phyloP scores from a whole-genome alignment of 305 asterid genomes.

The Andrographis paniculata region DNA sequence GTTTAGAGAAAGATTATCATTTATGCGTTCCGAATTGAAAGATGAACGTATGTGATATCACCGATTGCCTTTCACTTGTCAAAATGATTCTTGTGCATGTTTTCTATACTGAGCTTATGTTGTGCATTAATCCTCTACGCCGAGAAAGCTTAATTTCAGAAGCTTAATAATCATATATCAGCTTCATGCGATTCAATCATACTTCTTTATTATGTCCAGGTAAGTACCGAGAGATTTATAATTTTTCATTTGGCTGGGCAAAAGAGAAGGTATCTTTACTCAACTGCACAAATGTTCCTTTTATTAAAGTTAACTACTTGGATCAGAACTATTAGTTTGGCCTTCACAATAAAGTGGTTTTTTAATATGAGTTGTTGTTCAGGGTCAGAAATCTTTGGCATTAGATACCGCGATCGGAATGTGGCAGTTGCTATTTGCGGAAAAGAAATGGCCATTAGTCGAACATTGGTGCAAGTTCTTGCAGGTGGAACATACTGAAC shows the following conservation, averaged over 20 bases:
- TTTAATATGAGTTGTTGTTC: conserved; percentile 13
- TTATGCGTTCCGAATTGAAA: conserved; percentile 91
- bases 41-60: conserved; percentile 78
- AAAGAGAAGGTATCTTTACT: conserved; percentile 74
- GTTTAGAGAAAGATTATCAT: conserved; percentile 78
- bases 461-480: conserved; percentile 98
- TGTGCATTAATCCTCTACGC: neutral
- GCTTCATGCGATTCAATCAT: conserved; percentile 15
- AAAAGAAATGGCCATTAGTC: conserved; percentile 88
- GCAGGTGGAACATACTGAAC: conserved; percentile 45
- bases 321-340: conserved; percentile 4
- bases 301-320: conserved; percentile 15
- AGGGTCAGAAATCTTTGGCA: conserved; percentile 99
- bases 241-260: conserved; percentile 98
- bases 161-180: neutral
- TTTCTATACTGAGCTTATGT: too few species aligned
- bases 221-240: conserved; percentile 82
- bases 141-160: conserved; percentile 8
- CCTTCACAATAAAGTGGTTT: neutral
- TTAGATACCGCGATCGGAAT: conserved; percentile 99
- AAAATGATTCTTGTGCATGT: too few species aligned
- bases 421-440: conserved; percentile 98
- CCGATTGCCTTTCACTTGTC: conserved; percentile 15
- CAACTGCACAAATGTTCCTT: conserved; percentile 4
- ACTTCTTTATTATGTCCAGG: conserved; percentile 39